Evolutionary conservation across 2,329 filamentous ascomycete species (phyloP).

Genomic region (Aspergillus sp.): DNA sequence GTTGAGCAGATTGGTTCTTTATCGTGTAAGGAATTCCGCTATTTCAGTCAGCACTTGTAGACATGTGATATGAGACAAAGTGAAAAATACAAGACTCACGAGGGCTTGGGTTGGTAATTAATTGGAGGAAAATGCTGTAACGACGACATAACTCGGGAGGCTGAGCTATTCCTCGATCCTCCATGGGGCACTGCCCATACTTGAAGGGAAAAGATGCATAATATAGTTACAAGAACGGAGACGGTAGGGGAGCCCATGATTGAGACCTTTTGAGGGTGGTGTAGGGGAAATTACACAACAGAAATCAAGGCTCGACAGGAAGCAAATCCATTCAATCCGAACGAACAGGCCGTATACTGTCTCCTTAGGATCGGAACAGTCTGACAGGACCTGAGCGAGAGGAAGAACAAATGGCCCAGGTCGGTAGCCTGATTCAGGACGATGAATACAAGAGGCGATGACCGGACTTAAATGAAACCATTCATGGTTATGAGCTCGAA

Average conservation of each 20-base stretch:
- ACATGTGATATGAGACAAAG: not conserved
- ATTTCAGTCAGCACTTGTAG: not conserved
- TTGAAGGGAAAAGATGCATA: constrained; percentile 2
- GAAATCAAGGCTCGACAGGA: too few species aligned
- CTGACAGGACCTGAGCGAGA: not conserved
- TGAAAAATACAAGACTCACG: constrained; percentile 7
- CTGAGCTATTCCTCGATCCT: not conserved
- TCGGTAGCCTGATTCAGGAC: not conserved
- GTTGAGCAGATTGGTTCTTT: constrained; percentile 20
- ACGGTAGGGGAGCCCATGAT: not conserved
- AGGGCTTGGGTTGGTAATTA: constrained; percentile 11
- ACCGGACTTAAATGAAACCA: not conserved
- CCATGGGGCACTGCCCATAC: constrained; percentile 5
- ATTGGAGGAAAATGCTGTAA: constrained; percentile 3
- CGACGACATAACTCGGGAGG: not conserved
- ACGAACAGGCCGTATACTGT: not conserved
- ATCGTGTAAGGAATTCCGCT: constrained; percentile 26
- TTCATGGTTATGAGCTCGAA: not conserved
- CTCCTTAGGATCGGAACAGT: not conserved
- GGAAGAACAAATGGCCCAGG: not conserved
- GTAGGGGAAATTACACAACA: not conserved
- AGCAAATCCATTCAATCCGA: not conserved
- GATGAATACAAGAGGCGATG: not conserved
- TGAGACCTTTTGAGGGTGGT: too few species aligned
- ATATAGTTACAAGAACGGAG: not conserved